A percentile compares a stretch with the other conserved stretches of the same genome.
Conservation (phyloP, 257 asterid species). For the Jacaranda mimosifolia region DNA sequence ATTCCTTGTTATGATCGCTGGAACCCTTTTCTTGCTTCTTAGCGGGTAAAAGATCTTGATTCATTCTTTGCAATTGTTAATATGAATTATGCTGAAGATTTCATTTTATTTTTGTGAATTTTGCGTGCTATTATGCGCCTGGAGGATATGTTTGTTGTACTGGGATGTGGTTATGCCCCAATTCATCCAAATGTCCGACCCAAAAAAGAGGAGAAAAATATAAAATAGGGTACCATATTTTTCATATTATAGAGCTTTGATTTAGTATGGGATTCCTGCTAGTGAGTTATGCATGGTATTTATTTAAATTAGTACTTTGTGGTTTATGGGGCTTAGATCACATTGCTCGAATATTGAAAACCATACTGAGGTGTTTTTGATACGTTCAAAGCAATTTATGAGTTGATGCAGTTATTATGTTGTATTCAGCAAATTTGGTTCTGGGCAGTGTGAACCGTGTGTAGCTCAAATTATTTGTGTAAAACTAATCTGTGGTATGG, state of each 20-base stretch:
- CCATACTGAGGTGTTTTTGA: neutral
- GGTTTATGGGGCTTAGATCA: neutral
- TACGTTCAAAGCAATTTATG: neutral
- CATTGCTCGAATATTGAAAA: neutral
- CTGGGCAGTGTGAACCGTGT: neutral
- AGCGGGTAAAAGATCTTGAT: conserved; percentile 52
- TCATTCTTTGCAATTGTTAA: neutral
- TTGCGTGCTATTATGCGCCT: neutral
- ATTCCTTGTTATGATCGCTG: conserved; percentile 77
- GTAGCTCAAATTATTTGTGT: neutral
- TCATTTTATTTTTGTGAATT: neutral
- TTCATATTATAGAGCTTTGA: neutral
- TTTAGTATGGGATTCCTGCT: neutral
- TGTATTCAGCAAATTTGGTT: conserved; percentile 1
- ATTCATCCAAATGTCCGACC: too few species aligned
- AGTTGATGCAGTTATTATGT: neutral
- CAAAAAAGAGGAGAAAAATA: too few species aligned
- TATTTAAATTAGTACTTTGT: neutral
- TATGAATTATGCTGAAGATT: conserved; percentile 10
- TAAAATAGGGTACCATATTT: neutral
- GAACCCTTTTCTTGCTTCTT: conserved; percentile 82
- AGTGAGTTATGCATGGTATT: neutral
- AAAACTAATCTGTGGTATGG: too few species aligned
- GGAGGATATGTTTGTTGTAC: neutral
- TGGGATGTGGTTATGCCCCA: too few species aligned